Base-by-base conservation (phyloP, 305 asterid species). In the Rubia occidens region DNA sequence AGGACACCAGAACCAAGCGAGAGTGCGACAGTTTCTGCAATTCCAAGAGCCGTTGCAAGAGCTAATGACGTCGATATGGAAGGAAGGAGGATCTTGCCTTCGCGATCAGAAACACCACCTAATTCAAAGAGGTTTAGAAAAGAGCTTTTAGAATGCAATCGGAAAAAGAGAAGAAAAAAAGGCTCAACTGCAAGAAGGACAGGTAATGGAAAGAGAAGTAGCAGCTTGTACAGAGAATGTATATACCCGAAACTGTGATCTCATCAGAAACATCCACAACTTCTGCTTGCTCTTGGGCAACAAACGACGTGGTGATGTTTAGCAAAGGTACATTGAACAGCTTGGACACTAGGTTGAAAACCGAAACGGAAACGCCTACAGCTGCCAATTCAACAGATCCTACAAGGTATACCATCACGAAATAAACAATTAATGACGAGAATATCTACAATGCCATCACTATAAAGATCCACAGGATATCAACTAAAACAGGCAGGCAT, bases 381-480 rank as follows among this genome's bases (percentile, higher is more conserved):
- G 95, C 96, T 66, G 97, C 98, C 74, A 93, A 84, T 78, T 93
- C 97, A 76, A 87, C 86, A 18, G 98, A 90, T 54, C 97, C 98
- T 88, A 74, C 75, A 78, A 43, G 72, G 77, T 17, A 24, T 39
- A n/a, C 60, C 67, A 60, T 47, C 68, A 70, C 10, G 24, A n/a
- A 37, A 71, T 6, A 18, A 54, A 17, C 58, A 15, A 55, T 26
- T 51, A 3, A 40, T 24, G 13, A 40, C 8, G 39, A 66, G n/a
- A 32, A 64, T 15, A 53, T 9, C 47, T 11, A 55, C 47, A 51
- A 67, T 11, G 9, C 13, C 71, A 29, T 67, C 2, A 47, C 44
- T 56, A 14, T 11, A 15, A 5, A 15, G 4, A 8, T 32, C 20
- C 29, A 6, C 20, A 20, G n/a, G 26, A 64, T 20, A 71, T 2